These are phyloP conservation scores for Xylaria arbuscula DNA, from an alignment of 2,329 filamentous ascomycete genomes.

Conservation along the genomic window DNA sequence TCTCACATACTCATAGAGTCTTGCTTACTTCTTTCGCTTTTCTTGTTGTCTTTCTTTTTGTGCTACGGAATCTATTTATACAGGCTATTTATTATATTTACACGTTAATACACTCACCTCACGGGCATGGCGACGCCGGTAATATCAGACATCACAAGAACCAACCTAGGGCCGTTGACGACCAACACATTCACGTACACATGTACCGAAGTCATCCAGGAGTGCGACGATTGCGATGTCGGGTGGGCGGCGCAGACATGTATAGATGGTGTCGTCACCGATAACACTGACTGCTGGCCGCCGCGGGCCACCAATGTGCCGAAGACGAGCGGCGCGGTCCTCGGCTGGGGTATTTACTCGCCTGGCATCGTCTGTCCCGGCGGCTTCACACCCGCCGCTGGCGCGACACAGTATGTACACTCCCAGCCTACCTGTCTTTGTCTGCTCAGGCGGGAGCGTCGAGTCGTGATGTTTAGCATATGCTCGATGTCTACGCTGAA, in stretches of 20 bases:
- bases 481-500: neutral
- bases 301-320: slow-evolving; percentile 28
- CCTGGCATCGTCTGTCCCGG: slow-evolving; percentile 36
- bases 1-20: neutral
- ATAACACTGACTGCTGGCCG: slow-evolving; percentile 38
- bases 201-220: slow-evolving; percentile 33
- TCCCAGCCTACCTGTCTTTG: neutral
- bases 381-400: slow-evolving; percentile 34
- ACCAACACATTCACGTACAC: slow-evolving; percentile 44
- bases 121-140: slow-evolving; percentile 17
- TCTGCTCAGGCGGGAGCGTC: neutral
- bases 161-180: slow-evolving; percentile 52
- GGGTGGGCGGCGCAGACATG: slow-evolving; percentile 39
- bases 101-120: neutral
- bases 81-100: neutral
- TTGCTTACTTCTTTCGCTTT: neutral
- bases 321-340: slow-evolving; percentile 15
- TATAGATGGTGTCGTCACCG: slow-evolving; percentile 11
- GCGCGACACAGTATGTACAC: slow-evolving; percentile 17
- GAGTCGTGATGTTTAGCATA: neutral
- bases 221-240: slow-evolving; percentile 15
- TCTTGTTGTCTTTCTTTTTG: neutral
- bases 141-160: slow-evolving; percentile 41
- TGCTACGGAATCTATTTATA: neutral
- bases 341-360: slow-evolving; percentile 38